phyloP scores from a whole-genome alignment of 1,284 basidiomycete species.

The Ceratobasidium sp. region DNA sequence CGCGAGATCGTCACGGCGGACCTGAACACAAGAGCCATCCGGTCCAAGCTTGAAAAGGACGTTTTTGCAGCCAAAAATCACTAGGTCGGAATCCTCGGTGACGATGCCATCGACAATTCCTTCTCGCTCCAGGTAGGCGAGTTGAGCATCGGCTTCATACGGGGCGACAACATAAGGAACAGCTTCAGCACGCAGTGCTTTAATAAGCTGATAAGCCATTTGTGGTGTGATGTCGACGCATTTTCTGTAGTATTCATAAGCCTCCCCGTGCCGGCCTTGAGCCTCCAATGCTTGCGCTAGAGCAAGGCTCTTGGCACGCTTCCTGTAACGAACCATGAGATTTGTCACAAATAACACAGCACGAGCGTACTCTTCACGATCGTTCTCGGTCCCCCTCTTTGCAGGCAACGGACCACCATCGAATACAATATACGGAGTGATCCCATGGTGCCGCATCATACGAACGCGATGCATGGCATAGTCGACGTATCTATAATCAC shows the following conservation, averaged over 20 bases:
- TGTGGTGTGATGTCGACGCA: conserved; percentile 96
- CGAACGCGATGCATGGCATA: conserved; percentile 95
- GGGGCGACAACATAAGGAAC: conserved; percentile 94
- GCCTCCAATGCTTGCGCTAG: conserved; percentile 79
- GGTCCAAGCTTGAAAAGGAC: conserved; percentile 91
- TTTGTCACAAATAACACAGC: not conserved
- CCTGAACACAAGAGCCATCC: conserved; percentile 81
- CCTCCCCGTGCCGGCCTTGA: conserved; percentile 83
- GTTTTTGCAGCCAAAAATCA: conserved; percentile 94
- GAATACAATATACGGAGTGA: conserved; percentile 94
- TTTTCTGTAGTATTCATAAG: conserved; percentile 90
- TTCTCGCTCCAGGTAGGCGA: conserved; percentile 89
- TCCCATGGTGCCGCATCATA: conserved; percentile 85
- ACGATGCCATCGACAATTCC: conserved; percentile 93
- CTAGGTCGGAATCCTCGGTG: conserved; percentile 98
- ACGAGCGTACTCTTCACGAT: conserved; percentile 70
- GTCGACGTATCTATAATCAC: conserved; percentile 83
- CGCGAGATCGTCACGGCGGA: conserved; percentile 84
- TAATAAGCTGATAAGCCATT: conserved; percentile 98
- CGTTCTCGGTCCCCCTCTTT: conserved; percentile 90
- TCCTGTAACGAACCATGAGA: conserved; percentile 57
- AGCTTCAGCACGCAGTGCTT: conserved; percentile 85
- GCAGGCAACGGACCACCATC: conserved; percentile 96
- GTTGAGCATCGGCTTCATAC: conserved; percentile 98
- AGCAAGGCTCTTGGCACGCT: conserved; percentile 74